Conservation (phyloP, 495 filamentous ascomycete genomes). For the Daldinia childiae region DNA sequence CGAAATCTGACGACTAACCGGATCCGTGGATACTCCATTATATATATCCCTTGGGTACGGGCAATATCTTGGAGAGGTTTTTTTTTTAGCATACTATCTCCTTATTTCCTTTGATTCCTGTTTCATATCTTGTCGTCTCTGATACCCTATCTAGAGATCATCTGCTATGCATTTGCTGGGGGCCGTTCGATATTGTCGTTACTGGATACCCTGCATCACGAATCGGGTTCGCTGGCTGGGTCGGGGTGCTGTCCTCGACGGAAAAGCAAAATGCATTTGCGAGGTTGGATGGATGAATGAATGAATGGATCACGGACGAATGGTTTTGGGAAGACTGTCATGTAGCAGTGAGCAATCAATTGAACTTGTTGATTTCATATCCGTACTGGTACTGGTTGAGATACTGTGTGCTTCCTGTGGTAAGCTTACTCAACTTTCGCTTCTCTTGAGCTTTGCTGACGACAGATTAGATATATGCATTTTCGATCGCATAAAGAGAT, state of each 20-base stretch:
- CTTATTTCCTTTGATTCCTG: slow-evolving; percentile 15
- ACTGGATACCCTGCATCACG: slow-evolving; percentile 27
- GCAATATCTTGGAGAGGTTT: slow-evolving; percentile 4
- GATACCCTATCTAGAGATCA: slow-evolving; percentile 48
- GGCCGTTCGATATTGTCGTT: slow-evolving; percentile 9
- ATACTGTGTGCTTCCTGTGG: background rate
- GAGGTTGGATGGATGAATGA: slow-evolving; percentile 18
- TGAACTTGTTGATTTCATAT: slow-evolving; percentile 17
- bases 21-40: slow-evolving; percentile 30
- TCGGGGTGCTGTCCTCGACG: slow-evolving; percentile 20
- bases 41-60: slow-evolving; percentile 25
- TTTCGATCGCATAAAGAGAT: background rate
- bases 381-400: background rate
- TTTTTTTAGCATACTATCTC: slow-evolving; percentile 17
- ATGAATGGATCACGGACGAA: slow-evolving; percentile 5
- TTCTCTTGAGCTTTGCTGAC: background rate
- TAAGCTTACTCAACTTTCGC: background rate
- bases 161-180: slow-evolving; percentile 20
- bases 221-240: slow-evolving; percentile 31
- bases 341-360: slow-evolving; percentile 36
- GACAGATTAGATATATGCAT: background rate
- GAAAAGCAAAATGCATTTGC: slow-evolving; percentile 16
- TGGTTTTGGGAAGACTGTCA: slow-evolving; percentile 30
- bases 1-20: slow-evolving; percentile 44
- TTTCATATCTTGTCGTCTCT: slow-evolving; percentile 26